phyloP scores from a whole-genome alignment of 495 filamentous ascomycete species.

The Penicillium desertorum region DNA sequence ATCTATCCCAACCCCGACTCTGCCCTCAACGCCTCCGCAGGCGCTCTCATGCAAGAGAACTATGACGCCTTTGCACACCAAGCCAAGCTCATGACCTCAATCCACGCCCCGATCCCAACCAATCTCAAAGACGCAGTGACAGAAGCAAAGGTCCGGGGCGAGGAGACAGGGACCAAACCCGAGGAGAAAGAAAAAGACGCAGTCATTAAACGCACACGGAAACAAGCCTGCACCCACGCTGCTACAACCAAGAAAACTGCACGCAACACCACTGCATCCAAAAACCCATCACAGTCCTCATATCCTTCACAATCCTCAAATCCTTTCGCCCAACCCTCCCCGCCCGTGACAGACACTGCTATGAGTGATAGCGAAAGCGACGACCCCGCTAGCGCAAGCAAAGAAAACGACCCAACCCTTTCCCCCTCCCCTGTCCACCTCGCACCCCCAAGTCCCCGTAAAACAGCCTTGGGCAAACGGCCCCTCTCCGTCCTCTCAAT shows the following conservation, averaged over 20 bases:
- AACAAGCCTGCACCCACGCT: slow-evolving; percentile 25
- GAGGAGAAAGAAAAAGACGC: slow-evolving; percentile 23
- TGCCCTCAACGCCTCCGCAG: slow-evolving; percentile 65
- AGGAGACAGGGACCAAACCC: slow-evolving; percentile 42
- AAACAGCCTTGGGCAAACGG: slow-evolving; percentile 41
- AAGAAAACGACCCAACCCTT: slow-evolving; percentile 53
- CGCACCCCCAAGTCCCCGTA: slow-evolving; percentile 34
- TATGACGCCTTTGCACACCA: slow-evolving; percentile 60
- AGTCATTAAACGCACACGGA: slow-evolving; percentile 24
- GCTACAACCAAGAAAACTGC: slow-evolving; percentile 24
- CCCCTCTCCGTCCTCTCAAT: slow-evolving; percentile 42
- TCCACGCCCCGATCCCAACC: slow-evolving; percentile 59
- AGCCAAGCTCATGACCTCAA: slow-evolving; percentile 65
- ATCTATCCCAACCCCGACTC: slow-evolving; percentile 72
- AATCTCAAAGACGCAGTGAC: slow-evolving; percentile 43
- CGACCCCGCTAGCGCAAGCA: slow-evolving; percentile 33
- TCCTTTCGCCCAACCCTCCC: slow-evolving; percentile 7
- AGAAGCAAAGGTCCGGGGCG: slow-evolving; percentile 61
- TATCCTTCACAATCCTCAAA: slow-evolving; percentile 1
- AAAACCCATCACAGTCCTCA: slow-evolving; percentile 7
- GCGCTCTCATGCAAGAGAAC: slow-evolving; percentile 61
- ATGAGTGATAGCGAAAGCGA: slow-evolving; percentile 34
- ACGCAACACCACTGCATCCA: slow-evolving; percentile 6
- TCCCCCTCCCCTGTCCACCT: slow-evolving; percentile 40
- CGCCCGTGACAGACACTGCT: slow-evolving; percentile 2